Evolutionary conservation across 768 basidiomycete genomes (phyloP).

Genomic region (Filobasidium wieringae): DNA sequence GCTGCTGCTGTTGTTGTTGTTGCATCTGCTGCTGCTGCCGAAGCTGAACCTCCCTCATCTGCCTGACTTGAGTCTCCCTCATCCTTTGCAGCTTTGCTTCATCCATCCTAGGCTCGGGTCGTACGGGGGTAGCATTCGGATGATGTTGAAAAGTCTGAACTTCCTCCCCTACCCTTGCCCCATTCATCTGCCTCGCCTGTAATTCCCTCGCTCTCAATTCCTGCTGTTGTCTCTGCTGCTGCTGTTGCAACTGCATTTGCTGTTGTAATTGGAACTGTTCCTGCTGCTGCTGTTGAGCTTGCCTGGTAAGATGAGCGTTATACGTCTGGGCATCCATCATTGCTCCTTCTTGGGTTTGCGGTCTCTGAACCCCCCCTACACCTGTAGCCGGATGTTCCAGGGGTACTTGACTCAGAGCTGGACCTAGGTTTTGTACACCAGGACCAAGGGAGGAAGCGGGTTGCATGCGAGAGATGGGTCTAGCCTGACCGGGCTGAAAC

Average conservation of each 20-base stretch:
- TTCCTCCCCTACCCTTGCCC: neutral
- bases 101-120: neutral
- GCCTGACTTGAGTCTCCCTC: neutral
- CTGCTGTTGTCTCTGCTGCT: neutral
- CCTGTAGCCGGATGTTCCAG: neutral
- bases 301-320: neutral
- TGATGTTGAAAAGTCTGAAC: neutral
- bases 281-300: neutral
- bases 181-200: neutral
- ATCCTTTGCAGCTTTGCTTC: neutral
- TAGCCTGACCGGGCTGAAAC: too few species aligned
- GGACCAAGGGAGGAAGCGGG: too few species aligned
- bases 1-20: neutral
- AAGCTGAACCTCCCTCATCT: neutral
- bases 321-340: neutral
- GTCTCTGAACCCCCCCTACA: neutral
- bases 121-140: neutral
- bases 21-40: neutral
- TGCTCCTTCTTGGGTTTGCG: neutral
- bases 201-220: neutral
- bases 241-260: constrained; percentile 2
- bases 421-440: neutral
- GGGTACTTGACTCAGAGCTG: neutral
- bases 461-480: too few species aligned
- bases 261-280: neutral